Base-by-base conservation (phyloP, 1,139 yeast genomes). In the Kurtzmaniella quercitrusa region DNA sequence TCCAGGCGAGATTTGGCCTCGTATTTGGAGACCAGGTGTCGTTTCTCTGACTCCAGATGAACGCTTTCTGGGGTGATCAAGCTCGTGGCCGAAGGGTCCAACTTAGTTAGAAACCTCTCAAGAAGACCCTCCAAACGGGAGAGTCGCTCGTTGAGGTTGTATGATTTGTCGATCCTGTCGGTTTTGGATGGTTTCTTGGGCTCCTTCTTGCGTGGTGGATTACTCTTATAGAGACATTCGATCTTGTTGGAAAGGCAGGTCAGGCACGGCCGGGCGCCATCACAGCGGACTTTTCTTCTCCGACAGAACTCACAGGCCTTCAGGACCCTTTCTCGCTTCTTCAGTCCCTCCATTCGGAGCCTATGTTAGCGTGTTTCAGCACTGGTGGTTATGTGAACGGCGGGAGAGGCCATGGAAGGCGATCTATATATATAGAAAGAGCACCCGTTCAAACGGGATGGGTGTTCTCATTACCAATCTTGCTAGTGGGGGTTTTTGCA, bases 291-390 rank as follows among this genome's bases (percentile, higher is more conserved):
- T 53, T 77, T 77, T 54, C 73, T 75, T 18, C 59, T 48, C 3
- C 82, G 64, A 51, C 82, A 79, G 4, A 64, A 63, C 48, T 77
- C 81, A 54, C 84, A 79, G 1, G 84, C 84, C 44, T 65, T 69
- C 24, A 61, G 48, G 1, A 73, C 75, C 40, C 81, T 58, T 37
- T 68, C 66, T 11, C 76, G 54, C 40, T 44, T 45, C 38, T 27
- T 27, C 38, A 9, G 40, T 10, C 39, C 24, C 38, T 36, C 27
- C 34, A 17, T 31, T 31, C 7, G 23, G 23, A 21, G 4, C n/a
- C n/a, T n/a, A n/a, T n/a, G n/a, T n/a, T n/a, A n/a, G n/a, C n/a
- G n/a, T n/a, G n/a, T n/a, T n/a, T n/a, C n/a, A n/a, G n/a, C n/a
- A n/a, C n/a, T n/a, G n/a, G n/a, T n/a, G n/a, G n/a, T n/a, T n/a